Evolutionary conservation across 805 yeast genomes (phyloP), one percentile per base, ranked within the genome.

Genomic region (Candida berthetii): DNA sequence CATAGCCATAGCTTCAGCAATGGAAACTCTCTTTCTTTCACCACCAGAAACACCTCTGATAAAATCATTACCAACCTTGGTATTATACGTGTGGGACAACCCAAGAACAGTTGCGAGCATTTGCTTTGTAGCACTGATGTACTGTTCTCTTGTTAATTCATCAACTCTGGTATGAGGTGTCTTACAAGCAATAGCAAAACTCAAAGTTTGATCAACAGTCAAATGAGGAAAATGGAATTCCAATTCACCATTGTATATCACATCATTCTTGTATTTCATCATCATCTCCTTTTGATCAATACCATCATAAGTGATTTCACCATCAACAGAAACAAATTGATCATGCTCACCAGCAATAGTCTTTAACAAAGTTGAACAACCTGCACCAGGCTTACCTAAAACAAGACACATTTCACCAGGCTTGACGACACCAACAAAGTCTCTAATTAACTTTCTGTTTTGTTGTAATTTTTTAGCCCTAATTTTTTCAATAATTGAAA

Each of bases 21-120:
- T 79, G 0, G 95, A 83, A 2, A 93, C 69, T 46, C 98, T 68
- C 57, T 93, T 98, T 35, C 82, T 69, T 58, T 93, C 98, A 3
- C 99, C 99, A 36, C 96, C 95, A n/a, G 97, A 89, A 9, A 91
- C 66, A 19, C 73, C 73, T 44, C 90, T 78, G 24, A 82, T 71
- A 33, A 72, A 66, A 46, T 78, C 83, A 53, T 71, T 72, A 45
- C 85, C 85, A 29, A 78, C 84, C 47, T 72, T 74, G n/a, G 84
- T 77, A 55, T 75, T 64, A 45, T 68, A 66, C 5, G 85, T 76
- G 57, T 78, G 85, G 8, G 71, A 62, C 33, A 82, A 65, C 44
- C 85, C 87, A 53, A 76, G 80, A 29, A 70, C 68, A 11, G 80
- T 76, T 42, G 72, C 69, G 43, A 69, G 61, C 16, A 78, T 51